Conservation (phyloP, 148 eudicot species). For the Silene uniflora region DNA sequence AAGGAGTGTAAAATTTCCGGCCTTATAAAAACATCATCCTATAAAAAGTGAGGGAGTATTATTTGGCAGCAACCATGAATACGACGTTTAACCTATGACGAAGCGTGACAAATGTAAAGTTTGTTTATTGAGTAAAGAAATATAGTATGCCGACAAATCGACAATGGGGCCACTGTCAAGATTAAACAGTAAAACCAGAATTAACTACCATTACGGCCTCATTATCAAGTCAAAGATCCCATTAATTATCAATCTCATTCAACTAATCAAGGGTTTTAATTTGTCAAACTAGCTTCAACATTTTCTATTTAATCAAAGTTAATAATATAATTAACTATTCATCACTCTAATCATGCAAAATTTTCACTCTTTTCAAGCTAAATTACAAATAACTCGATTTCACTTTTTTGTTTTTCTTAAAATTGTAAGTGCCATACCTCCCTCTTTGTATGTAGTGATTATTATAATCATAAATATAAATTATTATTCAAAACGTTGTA, state of each 20-base stretch:
- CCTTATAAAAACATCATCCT: too few species aligned
- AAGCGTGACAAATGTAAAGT: neutral
- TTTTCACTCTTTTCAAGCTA: neutral
- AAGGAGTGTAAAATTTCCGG: too few species aligned
- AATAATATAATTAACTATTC: neutral
- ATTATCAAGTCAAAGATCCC: constrained; percentile 9
- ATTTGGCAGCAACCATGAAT: too few species aligned
- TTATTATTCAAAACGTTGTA: too few species aligned
- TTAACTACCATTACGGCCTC: constrained; percentile 5
- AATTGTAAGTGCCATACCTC: too few species aligned
- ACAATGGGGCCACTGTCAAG: neutral
- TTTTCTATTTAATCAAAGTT: too few species aligned
- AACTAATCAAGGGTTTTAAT: neutral
- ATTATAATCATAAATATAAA: too few species aligned
- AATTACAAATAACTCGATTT: too few species aligned
- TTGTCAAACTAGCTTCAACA: neutral
- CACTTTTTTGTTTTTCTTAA: too few species aligned
- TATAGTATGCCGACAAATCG: constrained; percentile 21
- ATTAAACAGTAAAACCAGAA: neutral
- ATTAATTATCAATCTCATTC: constrained; percentile 5
- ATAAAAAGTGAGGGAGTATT: too few species aligned
- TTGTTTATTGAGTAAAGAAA: neutral
- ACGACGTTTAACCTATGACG: neutral
- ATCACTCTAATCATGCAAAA: neutral
- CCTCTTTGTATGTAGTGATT: too few species aligned